phyloP scores from a whole-genome alignment of 2,329 filamentous ascomycete genomes.

The Emergomyces orientalis region DNA sequence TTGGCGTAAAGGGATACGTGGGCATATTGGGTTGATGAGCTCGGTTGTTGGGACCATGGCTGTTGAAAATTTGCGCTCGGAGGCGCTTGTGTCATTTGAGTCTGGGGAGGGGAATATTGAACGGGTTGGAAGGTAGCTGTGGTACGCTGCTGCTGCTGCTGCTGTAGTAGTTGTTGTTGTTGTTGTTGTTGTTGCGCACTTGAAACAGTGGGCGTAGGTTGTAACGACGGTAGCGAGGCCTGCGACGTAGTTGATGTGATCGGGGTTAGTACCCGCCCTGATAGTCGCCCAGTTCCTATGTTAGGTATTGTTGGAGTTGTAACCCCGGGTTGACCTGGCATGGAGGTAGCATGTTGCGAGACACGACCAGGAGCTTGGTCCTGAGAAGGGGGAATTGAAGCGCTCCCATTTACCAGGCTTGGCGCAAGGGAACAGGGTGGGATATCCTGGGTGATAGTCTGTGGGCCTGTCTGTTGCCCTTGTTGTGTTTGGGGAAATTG shows the following conservation, averaged over 20 bases:
- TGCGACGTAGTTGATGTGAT: not conserved
- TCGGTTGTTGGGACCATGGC: constrained; percentile 26
- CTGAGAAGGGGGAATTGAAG: constrained; percentile 15
- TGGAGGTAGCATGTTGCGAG: constrained; percentile 8
- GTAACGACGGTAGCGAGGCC: not conserved
- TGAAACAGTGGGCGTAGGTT: not conserved
- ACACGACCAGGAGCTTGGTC: constrained; percentile 18
- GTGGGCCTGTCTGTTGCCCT: constrained; percentile 9
- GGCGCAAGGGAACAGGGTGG: constrained; percentile 6
- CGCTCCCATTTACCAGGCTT: constrained; percentile 18
- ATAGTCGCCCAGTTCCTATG: not conserved
- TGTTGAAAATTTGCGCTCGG: constrained; percentile 27
- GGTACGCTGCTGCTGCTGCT: not conserved
- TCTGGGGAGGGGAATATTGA: constrained; percentile 3
- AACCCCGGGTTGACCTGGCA: constrained; percentile 8
- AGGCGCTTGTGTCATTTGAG: not conserved
- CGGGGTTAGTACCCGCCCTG: not conserved
- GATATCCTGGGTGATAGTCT: not conserved
- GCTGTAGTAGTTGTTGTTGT: not conserved
- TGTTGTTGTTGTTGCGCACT: not conserved
- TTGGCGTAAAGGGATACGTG: constrained; percentile 19
- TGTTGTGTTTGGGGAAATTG: constrained; percentile 8
- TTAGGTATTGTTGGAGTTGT: not conserved
- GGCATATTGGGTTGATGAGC: constrained; percentile 25
- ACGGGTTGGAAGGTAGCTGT: not conserved